A percentile compares a stretch with the other conserved stretches of the same genome.
phyloP scores from a whole-genome alignment of 2,329 filamentous ascomycete genomes.

The Apiospora malaysiana region DNA sequence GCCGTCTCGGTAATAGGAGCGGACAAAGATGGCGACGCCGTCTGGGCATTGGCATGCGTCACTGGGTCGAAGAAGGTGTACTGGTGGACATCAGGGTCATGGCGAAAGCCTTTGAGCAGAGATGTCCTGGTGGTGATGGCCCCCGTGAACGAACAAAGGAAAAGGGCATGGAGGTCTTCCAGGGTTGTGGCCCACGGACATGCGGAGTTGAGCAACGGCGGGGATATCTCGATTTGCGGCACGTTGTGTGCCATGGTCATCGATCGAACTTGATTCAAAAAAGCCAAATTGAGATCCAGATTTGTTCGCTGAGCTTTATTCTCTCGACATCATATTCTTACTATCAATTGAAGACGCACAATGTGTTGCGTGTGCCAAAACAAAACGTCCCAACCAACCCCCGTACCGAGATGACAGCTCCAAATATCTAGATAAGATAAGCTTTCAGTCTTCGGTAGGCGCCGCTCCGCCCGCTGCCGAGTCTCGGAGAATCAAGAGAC shows the following conservation, averaged over 20 bases:
- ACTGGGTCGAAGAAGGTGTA: conserved; percentile 67
- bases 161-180: conserved; percentile 66
- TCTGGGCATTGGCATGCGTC: conserved; percentile 29
- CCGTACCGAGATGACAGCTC: neutral
- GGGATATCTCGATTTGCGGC: conserved; percentile 54
- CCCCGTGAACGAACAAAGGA: conserved; percentile 67
- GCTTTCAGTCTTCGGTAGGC: neutral
- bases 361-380: neutral
- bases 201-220: conserved; percentile 76
- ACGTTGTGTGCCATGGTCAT: neutral
- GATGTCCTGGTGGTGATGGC: conserved; percentile 78
- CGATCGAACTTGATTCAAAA: neutral
- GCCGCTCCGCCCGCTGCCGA: neutral
- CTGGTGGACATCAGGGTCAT: conserved; percentile 66
- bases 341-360: neutral
- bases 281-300: no score
- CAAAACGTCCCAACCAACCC: neutral
- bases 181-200: conserved; percentile 76
- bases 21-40: conserved; percentile 21
- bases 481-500: neutral
- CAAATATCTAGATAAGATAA: conserved; percentile 6
- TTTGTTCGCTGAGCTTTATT: no score
- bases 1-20: conserved; percentile 42
- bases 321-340: neutral
- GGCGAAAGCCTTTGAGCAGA: conserved; percentile 67